Evolutionary conservation across 2,329 filamentous ascomycete species (phyloP).

Genomic region (Colletotrichum horii): DNA sequence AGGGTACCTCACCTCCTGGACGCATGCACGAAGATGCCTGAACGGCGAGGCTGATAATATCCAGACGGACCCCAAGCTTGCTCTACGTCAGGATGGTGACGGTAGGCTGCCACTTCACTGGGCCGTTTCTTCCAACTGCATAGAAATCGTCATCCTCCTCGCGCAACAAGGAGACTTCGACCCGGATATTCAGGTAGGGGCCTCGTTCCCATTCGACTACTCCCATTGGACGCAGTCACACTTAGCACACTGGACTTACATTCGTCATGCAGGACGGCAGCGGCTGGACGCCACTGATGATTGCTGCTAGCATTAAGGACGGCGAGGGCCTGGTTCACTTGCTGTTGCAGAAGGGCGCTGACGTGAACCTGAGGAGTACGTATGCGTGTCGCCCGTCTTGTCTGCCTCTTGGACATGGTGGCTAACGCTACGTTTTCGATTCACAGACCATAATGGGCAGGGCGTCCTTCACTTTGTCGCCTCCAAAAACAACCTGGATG

Average conservation of each 20-base stretch:
- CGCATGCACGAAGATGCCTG: not conserved
- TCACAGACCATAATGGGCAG: constrained; percentile 70
- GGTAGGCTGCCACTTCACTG: constrained; percentile 92
- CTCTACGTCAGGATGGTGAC: constrained; percentile 77
- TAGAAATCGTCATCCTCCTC: constrained; percentile 76
- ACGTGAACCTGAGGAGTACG: constrained; percentile 75
- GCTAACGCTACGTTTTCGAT: not conserved
- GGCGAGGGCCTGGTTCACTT: constrained; percentile 71
- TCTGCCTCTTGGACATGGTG: not conserved
- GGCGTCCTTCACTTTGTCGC: constrained; percentile 91
- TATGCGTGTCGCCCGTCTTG: not conserved
- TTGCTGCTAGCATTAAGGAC: constrained; percentile 76
- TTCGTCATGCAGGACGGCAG: constrained; percentile 64
- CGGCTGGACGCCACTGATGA: constrained; percentile 87
- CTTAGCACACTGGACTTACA: not conserved
- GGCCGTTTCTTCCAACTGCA: constrained; percentile 84
- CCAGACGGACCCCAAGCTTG: constrained; percentile 80
- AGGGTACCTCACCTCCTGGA: constrained; percentile 33
- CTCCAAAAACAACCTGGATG: constrained; percentile 86
- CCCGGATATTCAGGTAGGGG: constrained; percentile 74
- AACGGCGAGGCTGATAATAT: not conserved
- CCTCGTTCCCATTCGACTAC: not conserved
- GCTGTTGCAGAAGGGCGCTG: constrained; percentile 72
- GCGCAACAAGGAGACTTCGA: constrained; percentile 78
- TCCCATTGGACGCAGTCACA: no score